These are phyloP conservation scores for Fusarium pilosicola DNA, from an alignment of 2,329 filamentous ascomycete species.

Conservation along the genomic window DNA sequence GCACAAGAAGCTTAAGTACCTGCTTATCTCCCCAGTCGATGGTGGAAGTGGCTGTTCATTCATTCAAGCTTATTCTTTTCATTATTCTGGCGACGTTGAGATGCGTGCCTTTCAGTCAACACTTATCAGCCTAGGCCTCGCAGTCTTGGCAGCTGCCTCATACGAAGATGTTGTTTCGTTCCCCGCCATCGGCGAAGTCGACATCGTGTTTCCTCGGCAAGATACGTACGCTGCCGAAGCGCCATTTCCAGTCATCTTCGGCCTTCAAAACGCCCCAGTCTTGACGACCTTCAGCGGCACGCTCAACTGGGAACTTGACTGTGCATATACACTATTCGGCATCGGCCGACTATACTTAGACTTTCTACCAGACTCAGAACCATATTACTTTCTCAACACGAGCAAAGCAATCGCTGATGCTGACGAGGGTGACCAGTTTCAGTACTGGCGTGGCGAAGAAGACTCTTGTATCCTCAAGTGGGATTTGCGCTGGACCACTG, in stretches of 20 bases:
- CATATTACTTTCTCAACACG: conserved; percentile 25
- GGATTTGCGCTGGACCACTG: conserved; percentile 18
- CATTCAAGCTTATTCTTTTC: neutral
- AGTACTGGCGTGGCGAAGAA: conserved; percentile 17
- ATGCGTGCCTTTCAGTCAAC: neutral
- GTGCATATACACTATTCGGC: conserved; percentile 16
- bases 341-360: conserved; percentile 13
- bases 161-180: conserved; percentile 13
- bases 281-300: conserved; percentile 20
- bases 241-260: conserved; percentile 26
- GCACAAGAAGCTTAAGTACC: neutral
- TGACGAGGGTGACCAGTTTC: conserved; percentile 21
- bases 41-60: neutral
- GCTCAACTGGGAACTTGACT: conserved; percentile 18
- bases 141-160: neutral
- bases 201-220: conserved; percentile 23
- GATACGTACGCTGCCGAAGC: conserved; percentile 29
- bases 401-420: conserved; percentile 14
- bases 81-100: neutral
- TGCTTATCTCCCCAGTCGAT: neutral
- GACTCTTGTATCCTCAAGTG: conserved; percentile 20
- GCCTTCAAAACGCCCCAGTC: conserved; percentile 24
- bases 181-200: conserved; percentile 23
- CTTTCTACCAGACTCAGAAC: conserved; percentile 1
- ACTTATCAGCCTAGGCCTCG: neutral